Percentiles rank a stretch among this genome's conserved stretches.
phyloP scores from a whole-genome alignment of 495 filamentous ascomycete species.

The Pyrenopolyporus hunteri region DNA sequence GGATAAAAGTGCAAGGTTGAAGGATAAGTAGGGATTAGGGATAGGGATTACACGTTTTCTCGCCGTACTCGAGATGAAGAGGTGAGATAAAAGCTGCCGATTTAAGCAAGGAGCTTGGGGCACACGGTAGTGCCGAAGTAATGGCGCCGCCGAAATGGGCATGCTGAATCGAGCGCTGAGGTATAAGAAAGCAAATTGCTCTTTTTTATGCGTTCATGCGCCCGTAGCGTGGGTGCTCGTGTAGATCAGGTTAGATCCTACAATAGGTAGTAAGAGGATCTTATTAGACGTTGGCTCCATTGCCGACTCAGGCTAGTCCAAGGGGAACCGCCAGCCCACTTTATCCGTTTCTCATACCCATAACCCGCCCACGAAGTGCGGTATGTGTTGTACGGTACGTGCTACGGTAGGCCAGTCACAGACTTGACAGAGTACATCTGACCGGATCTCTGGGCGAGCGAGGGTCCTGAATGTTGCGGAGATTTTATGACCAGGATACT shows the following conservation, averaged over 20 bases:
- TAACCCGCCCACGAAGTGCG: no score
- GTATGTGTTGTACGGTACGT: constrained; percentile 2
- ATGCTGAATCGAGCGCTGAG: constrained; percentile 19
- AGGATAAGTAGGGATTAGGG: not conserved
- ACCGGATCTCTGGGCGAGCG: constrained; percentile 38
- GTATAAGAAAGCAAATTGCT: constrained; percentile 37
- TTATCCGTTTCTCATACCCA: no score
- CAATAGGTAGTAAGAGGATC: constrained; percentile 10
- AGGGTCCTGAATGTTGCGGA: constrained; percentile 29
- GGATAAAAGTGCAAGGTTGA: not conserved
- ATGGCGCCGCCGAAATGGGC: constrained; percentile 37
- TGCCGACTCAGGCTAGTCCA: constrained; percentile 18
- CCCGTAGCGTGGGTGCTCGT: constrained; percentile 10
- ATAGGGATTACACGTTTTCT: not conserved
- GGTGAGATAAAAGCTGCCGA: constrained; percentile 16
- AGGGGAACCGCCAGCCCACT: constrained; percentile 16
- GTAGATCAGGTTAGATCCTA: constrained; percentile 38
- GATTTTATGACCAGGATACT: constrained; percentile 32
- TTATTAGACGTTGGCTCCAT: constrained; percentile 29
- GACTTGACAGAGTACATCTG: constrained; percentile 4
- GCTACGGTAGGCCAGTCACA: no score
- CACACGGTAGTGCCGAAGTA: constrained; percentile 31
- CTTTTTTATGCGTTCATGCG: constrained; percentile 40
- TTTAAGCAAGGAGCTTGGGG: constrained; percentile 31
- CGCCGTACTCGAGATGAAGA: constrained; percentile 14